Base-by-base conservation (phyloP, 768 basidiomycete genomes). In the Auriscalpium orientale region DNA sequence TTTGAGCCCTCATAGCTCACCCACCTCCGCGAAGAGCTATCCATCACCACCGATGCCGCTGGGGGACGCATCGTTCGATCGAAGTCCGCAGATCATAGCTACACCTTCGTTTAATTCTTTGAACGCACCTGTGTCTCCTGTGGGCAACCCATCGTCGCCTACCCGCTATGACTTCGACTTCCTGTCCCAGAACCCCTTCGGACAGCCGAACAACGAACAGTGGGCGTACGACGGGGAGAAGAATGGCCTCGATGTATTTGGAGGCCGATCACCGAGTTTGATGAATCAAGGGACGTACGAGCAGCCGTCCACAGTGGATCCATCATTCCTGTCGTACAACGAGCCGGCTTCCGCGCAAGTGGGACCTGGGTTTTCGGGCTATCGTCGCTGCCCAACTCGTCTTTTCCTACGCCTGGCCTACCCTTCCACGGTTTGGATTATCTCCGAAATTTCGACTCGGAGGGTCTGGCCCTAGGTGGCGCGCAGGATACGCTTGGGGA, bases 381-480 rank as follows among this genome's bases (percentile, higher is more conserved):
- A 46, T 63, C 65, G 20, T 60, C 79, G 57, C 79, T 85, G 3
- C 79, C 84, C 12, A 79, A 77, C 6, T 69, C 85, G n/a, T 75
- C 78, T 4, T 90, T 90, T 66, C 74, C 84, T 59, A 81, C 82
- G 9, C 76, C 83, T 21, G 88, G 88, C 40, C 74, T 91, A n/a
- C 91, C 89, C 1, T 93, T 92, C 75, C 79, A 82, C 34, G 91
- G 89, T 10, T 75, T 92, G 35, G 91, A 93, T 62, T 93, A 81
- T 63, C 85, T 93, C 64, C 82, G 87, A 62, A 91, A 89, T 64
- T 91, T 86, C 66, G 76, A 75, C 61, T 77, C 82, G 51, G 77
- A 78, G 5, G 68, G 71, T 44, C 70, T 68, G 58, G 12, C 53
- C 6, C 49, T 57, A 33, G 51, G 47, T 38, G 53, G 60, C 40